Evolutionary conservation across 75 land plant genomes (phyloP), one percentile per base, ranked within the genome.

Genomic region (Pseudotsuga menziesii): DNA sequence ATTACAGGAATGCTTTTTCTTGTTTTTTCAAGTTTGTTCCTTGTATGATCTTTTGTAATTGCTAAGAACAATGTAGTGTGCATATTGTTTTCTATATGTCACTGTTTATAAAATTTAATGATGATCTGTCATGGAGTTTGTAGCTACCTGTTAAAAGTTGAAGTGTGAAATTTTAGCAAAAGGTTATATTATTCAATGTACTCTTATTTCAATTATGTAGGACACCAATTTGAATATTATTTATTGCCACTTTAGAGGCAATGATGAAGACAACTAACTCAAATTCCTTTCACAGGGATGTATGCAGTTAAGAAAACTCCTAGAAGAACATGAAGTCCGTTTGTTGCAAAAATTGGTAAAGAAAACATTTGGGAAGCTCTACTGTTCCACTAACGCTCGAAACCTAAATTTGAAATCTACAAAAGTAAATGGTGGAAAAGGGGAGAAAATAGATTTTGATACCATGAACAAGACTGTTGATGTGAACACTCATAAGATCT

Each of bases 371-470:
- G 52, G 72, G 11, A 20, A 69, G 8, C 52, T 69, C 3, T 2
- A 20, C 41, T 3, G 2, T 69, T 4, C 48, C 41, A 19, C 72
- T 69, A 69, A 69, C 19, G 8, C 5, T 41, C 11, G n/a, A 69
- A 25, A 15, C 0, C 52, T 19, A 20, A 23, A 13, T 22, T 35
- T 69, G 41, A 69, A 39, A 19, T 69, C 72, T n/a, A 39, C 16
- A 69, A 39, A 69, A n/a, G 23, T 69, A 36, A 69, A 39, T 69
- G 72, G 72, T 19, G 35, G 8, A 19, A 3, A n/a, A 69, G 52
- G 72, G 22, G 41, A 69, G 52, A 69, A 69, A 69, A 69, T 48
- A 39, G 72, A 69, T 69, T 69, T 69, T 69, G 52, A 69, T 20
- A 39, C 72, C 20, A 39, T 69, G 72, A 69, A 69, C 48, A 35